Conservation (phyloP, 495 filamentous ascomycete species). For the Neurospora tetrasperma region DNA sequence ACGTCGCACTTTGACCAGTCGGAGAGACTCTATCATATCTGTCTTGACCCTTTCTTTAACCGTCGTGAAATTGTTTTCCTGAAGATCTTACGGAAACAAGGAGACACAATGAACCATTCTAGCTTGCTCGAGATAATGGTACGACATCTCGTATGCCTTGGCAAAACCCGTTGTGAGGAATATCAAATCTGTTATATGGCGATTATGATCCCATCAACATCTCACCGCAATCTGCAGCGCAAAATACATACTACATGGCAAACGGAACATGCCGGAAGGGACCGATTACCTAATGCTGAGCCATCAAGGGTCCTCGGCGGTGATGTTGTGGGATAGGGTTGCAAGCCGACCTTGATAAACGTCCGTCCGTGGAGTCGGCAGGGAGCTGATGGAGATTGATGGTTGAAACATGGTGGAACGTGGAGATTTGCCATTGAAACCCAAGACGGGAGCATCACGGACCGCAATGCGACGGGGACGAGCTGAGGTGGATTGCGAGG, state of each 20-base stretch:
- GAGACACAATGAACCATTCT: background rate
- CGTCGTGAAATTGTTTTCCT: background rate
- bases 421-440: background rate
- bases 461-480: background rate
- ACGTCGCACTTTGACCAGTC: background rate
- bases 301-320: background rate
- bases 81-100: background rate
- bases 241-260: background rate
- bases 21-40: background rate
- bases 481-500: background rate
- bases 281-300: background rate
- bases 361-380: background rate
- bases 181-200: background rate
- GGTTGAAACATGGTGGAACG: background rate
- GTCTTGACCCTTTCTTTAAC: background rate
- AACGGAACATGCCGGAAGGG: background rate
- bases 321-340: background rate
- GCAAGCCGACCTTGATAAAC: background rate
- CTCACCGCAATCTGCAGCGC: background rate
- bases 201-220: background rate
- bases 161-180: background rate
- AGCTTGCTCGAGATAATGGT: background rate
- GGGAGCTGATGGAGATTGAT: background rate
- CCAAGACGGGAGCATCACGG: background rate
- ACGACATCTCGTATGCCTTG: background rate